Percentiles rank a stretch among this genome's conserved stretches.
Conservation (phyloP, 306 rosid genomes). For the Trichosanthes truncata region DNA sequence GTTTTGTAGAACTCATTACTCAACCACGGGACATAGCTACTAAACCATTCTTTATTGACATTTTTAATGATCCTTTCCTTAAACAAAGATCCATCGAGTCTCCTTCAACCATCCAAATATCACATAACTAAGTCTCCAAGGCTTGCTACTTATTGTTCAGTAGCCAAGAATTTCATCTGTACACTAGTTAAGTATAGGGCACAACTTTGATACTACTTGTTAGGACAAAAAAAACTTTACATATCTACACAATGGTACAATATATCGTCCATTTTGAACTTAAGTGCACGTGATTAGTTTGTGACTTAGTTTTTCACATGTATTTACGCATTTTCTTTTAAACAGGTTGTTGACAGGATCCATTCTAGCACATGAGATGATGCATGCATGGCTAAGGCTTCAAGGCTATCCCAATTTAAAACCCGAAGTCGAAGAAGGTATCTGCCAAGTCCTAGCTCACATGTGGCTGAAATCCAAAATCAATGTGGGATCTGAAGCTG, state of each 20-base stretch:
- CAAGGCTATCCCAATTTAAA: constrained; percentile 70
- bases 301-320: constrained; percentile 37
- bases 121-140: not conserved
- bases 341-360: constrained; percentile 85
- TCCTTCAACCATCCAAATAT: too few relatives aligned
- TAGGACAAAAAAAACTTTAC: not conserved
- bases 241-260: not conserved
- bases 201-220: not conserved
- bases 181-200: not conserved
- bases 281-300: constrained; percentile 20
- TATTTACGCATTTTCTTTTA: not conserved
- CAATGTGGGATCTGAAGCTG: constrained; percentile 29
- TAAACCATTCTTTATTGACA: too few relatives aligned
- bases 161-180: not conserved
- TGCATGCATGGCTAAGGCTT: constrained; percentile 98
- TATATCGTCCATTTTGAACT: too few relatives aligned
- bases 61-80: not conserved
- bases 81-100: not conserved
- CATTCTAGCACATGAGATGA: constrained; percentile 95
- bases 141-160: not conserved
- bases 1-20: too few relatives aligned
- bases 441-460: constrained; percentile 91
- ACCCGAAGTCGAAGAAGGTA: constrained; percentile 95
- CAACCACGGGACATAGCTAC: too few relatives aligned
- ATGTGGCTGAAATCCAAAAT: constrained; percentile 93